These are phyloP conservation scores for Skeletonema costatum DNA, from an alignment of 108 stramenopile species.

Conservation along the genomic window DNA sequence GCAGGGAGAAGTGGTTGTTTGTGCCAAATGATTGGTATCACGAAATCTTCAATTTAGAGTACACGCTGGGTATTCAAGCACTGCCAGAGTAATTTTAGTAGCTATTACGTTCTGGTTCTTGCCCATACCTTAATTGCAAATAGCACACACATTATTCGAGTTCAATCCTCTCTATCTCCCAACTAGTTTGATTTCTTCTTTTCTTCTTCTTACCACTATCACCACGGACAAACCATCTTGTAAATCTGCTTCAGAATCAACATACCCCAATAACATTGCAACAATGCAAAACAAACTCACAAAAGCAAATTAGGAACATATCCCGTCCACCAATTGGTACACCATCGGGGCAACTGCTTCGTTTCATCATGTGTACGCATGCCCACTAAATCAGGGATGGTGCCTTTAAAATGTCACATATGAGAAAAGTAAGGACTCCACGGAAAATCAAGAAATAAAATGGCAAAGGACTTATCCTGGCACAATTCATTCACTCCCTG, in stretches of 20 bases:
- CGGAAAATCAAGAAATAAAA: constrained; percentile 58
- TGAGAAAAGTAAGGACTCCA: constrained; percentile 68
- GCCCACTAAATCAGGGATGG: constrained; percentile 48
- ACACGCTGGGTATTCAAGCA: constrained; percentile 44
- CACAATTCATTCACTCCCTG: constrained; percentile 36
- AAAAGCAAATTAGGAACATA: constrained; percentile 28
- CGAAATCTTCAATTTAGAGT: constrained; percentile 45
- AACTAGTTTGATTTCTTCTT: neutral
- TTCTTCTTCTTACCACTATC: neutral
- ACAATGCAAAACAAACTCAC: constrained; percentile 45
- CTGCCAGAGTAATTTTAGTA: constrained; percentile 19
- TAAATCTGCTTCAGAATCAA: constrained; percentile 50
- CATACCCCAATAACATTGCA: constrained; percentile 62
- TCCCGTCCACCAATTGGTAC: constrained; percentile 34
- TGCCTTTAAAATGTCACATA: constrained; percentile 32
- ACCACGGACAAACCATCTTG: constrained; percentile 33
- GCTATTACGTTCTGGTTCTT: neutral
- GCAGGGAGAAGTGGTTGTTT: constrained; percentile 41
- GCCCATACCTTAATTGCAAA: neutral
- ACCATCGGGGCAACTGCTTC: constrained; percentile 20
- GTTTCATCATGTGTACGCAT: constrained; percentile 5
- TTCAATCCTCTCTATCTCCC: neutral
- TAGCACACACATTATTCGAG: neutral
- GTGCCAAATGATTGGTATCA: constrained; percentile 51
- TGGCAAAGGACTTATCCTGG: constrained; percentile 51